Evolutionary conservation across 768 basidiomycete genomes (phyloP), one percentile per base, ranked within the genome.

Genomic region (Pulveroboletus sp.): DNA sequence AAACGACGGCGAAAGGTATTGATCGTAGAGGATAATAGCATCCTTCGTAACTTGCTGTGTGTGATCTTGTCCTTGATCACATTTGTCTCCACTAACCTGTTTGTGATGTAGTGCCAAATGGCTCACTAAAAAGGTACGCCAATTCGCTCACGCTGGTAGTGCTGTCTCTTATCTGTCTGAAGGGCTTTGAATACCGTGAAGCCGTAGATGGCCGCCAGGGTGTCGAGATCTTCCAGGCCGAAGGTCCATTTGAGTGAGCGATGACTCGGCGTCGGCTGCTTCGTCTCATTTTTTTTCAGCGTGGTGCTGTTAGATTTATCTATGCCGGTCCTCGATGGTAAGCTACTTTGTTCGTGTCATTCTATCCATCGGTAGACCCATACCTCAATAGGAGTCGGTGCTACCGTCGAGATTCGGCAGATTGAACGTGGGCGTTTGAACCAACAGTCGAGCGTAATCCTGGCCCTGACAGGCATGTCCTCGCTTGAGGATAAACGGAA

Each of bases 391-490:
- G 87, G 91, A 20, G 78, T 94, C 44, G 83, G 85, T 16, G 93
- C 94, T 7, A 92, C 93, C 0, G 72, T 76, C 8, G 82, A 86
- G 62, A 94, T 97, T 51, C 86, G 93, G 20, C 73, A 77, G 47
- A 77, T 93, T 31, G 92, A 95, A 64, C 71, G 68, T 27, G 60
- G 60, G 32, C 72, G 72, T 38, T 69, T 46, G 22, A 56, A 37
- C 31, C 58, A 56, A 30, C 58, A 58, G 30, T 62, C 65, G 32
- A 69, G 79, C 17, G 76, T 82, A 50, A 93, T 96, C 44, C 73
- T 96, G 39, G 94, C 93, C 4, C 71, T 97, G 49, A 96, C 93
- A 1, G 94, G 94, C 19, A 86, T 92, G 83, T 94, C 94, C 16
- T 91, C 93, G 8, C 68, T 89, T 5, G 94, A 96, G 63, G 92